phyloP scores from a whole-genome alignment of 768 basidiomycete species.

The Russula olivacea region DNA sequence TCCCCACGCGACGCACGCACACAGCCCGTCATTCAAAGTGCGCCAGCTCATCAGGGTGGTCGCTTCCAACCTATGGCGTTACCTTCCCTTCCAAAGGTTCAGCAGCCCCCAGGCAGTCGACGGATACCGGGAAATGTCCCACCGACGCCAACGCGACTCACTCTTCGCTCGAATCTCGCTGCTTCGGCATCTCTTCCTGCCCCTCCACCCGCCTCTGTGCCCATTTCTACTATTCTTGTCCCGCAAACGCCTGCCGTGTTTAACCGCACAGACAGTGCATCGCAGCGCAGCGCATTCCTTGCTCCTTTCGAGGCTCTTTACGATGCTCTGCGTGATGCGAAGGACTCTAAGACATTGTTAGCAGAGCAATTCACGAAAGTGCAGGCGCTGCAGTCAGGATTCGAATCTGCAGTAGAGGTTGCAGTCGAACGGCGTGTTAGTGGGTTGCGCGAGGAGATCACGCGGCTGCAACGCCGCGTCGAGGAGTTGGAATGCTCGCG shows the following conservation, averaged over 20 bases:
- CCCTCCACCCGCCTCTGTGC: conserved; percentile 47
- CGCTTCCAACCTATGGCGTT: conserved; percentile 25
- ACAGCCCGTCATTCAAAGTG: conserved; percentile 69
- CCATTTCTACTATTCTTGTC: conserved; percentile 60
- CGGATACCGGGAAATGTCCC: conserved; percentile 24
- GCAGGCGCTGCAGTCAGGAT: conserved; percentile 47
- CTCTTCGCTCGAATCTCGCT: conserved; percentile 27
- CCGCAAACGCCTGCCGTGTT: conserved; percentile 67
- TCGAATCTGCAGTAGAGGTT: conserved; percentile 52
- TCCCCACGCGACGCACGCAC: conserved; percentile 54
- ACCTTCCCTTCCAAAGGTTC: conserved; percentile 23
- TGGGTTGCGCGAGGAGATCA: conserved; percentile 56
- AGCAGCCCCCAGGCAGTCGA: conserved; percentile 14
- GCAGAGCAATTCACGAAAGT: conserved; percentile 65
- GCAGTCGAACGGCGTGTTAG: conserved; percentile 57
- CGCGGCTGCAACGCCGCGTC: conserved; percentile 52
- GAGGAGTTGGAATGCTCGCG: conserved; percentile 60
- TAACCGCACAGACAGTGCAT: conserved; percentile 52
- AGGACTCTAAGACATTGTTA: conserved; percentile 72
- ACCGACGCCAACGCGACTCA: conserved; percentile 24
- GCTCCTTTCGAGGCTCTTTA: conserved; percentile 82
- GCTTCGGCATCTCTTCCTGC: conserved; percentile 20
- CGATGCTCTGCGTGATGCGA: conserved; percentile 75
- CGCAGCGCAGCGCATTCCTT: conserved; percentile 71
- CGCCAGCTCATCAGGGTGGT: conserved; percentile 58